Base-by-base conservation (phyloP, 1,284 basidiomycete genomes). In the Papiliotrema fonsecae region DNA sequence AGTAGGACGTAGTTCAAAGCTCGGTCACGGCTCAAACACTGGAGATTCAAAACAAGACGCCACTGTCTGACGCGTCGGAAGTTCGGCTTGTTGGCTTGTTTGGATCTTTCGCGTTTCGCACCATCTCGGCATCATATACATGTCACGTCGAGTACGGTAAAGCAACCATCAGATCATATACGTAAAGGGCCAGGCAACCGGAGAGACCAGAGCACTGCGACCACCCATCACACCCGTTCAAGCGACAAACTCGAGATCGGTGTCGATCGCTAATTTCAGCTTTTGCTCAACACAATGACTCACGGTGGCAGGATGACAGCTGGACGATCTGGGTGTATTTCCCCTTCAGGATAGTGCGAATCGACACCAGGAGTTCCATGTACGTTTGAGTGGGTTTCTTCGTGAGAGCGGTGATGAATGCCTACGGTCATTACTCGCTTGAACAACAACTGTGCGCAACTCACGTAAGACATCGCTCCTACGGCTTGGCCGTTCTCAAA, bases 281-380 rank as follows among this genome's bases (percentile, higher is more conserved):
- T n/a, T n/a, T n/a, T n/a, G n/a, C n/a, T n/a, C n/a, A n/a, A n/a
- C n/a, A 22, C 32, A 36, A 26, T 45, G 2, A 45, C 45, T 47
- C 26, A 47, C 45, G 45, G 37, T 47, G 45, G 24, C 45, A 30
- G 5, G 45, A 27, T 9, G 45, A 47, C 16, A 47, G 45, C 45
- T 47, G 45, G 4, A 31, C 25, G 11, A 30, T 40, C 28, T 47
- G 45, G 11, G 22, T 18, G 26, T 47, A 47, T 18, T 18, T 39
- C 13, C 14, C 19, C 37, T 39, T 38, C 7, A 47, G 22, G 4
- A 30, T 7, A 3, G 10, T 28, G 13, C 45, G 45, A 16, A 47
- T 39, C 3, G 45, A 27, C n/a, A 30, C 27, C 9, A 47, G 37
- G n/a, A 47, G 45, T 27, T 47, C 36, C 36, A 31, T 28, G 45